Conservation (phyloP, 1,139 yeast genomes). For the Pneumocystis wakefieldiae region DNA sequence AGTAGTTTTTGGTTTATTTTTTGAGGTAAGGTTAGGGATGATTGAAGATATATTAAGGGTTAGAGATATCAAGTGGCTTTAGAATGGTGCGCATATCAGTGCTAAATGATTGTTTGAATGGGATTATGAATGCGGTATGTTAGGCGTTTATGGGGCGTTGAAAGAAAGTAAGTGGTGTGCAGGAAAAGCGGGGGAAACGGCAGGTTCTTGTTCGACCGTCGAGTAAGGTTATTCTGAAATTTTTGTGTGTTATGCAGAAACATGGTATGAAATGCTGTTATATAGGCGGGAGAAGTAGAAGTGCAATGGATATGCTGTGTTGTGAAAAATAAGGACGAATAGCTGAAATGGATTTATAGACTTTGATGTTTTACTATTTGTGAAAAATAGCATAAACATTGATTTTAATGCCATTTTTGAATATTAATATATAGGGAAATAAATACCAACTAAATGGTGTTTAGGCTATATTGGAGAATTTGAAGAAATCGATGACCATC, state of each 20-base stretch:
- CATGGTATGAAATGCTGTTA: conserved; percentile 38
- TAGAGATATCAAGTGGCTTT: background rate
- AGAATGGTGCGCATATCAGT: conserved; percentile 96
- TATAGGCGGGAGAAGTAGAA: no score
- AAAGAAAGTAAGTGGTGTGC: background rate
- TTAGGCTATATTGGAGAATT: conserved; percentile 93
- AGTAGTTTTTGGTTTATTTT: no score
- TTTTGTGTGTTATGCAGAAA: conserved; percentile 93
- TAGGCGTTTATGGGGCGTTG: background rate
- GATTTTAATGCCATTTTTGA: background rate
- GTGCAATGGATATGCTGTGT: no score
- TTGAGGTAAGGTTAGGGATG: no score
- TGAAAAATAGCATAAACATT: no score
- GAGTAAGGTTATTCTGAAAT: conserved; percentile 94
- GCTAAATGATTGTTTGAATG: conserved; percentile 96
- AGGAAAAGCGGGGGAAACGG: conserved; percentile 96
- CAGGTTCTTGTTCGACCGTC: conserved; percentile 98
- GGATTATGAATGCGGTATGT: conserved; percentile 76
- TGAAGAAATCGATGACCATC: conserved; percentile 97
- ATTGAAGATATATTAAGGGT: background rate
- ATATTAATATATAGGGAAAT: background rate
- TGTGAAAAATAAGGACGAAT: no score
- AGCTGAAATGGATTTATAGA: no score
- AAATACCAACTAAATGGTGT: conserved; percentile 9
- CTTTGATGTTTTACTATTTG: no score